Evolutionary conservation across 441 rosid species (phyloP).

Genomic region (Pelargonium cotyledonis): DNA sequence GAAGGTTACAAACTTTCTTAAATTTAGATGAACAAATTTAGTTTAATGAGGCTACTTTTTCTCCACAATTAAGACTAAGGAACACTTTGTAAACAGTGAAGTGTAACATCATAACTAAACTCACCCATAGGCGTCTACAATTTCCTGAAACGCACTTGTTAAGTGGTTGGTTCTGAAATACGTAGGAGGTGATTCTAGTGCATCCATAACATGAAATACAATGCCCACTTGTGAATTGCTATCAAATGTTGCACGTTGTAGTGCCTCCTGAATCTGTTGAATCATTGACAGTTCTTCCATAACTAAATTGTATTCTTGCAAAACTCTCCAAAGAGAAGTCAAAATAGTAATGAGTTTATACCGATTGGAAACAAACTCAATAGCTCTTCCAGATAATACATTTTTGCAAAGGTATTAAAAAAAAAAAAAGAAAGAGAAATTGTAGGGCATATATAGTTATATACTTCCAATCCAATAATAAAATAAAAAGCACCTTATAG

Average conservation of each 20-base stretch:
- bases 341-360: neutral
- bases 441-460: constrained; percentile 13
- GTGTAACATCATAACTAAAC: constrained; percentile 18
- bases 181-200: constrained; percentile 67
- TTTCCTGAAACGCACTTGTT: constrained; percentile 70
- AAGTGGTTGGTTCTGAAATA: constrained; percentile 63
- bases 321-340: neutral
- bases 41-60: constrained; percentile 4
- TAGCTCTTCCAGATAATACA: neutral
- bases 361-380: neutral
- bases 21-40: neutral
- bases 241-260: constrained; percentile 60
- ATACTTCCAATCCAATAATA: constrained; percentile 3
- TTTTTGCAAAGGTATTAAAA: constrained; percentile 8
- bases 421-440: constrained; percentile 30
- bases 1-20: neutral
- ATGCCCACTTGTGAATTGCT: constrained; percentile 70
- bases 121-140: constrained; percentile 83
- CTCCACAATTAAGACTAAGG: neutral
- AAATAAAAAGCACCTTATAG: constrained; percentile 9
- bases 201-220: constrained; percentile 53
- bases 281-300: neutral
- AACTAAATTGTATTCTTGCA: constrained; percentile 5
- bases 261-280: constrained; percentile 57
- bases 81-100: neutral